Percentiles rank a stretch among this genome's conserved stretches.
phyloP scores from a whole-genome alignment of 202 grass and related monocot genomes.

The Dendrocalamus latiflorus region DNA sequence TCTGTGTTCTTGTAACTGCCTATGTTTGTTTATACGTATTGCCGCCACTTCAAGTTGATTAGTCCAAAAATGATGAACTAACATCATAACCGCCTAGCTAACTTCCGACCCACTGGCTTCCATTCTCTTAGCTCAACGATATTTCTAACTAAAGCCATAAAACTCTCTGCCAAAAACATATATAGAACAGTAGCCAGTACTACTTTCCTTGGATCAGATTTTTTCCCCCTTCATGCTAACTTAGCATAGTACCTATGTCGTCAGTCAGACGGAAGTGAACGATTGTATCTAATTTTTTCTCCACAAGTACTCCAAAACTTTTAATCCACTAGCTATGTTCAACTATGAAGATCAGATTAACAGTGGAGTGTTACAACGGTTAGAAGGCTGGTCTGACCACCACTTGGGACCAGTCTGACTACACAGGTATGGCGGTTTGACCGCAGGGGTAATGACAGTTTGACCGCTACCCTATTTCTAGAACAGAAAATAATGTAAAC shows the following conservation, averaged over 20 bases:
- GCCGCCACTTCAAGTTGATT: constrained; percentile 18
- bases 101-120: constrained; percentile 1
- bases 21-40: constrained; percentile 15
- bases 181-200: background rate
- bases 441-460: too few relatives aligned
- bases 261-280: fast-evolving
- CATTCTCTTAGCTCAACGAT: constrained; percentile 22
- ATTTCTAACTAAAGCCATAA: constrained; percentile 19
- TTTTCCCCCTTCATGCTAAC: background rate
- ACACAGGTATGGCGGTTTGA: too few relatives aligned
- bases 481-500: too few relatives aligned
- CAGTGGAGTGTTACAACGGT: too few relatives aligned
- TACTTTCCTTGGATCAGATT: background rate
- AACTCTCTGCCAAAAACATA: constrained; percentile 23
- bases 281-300: too few relatives aligned
- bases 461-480: too few relatives aligned
- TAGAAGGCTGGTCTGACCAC: too few relatives aligned
- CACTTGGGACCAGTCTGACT: too few relatives aligned
- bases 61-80: constrained; percentile 21
- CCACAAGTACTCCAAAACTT: too few relatives aligned
- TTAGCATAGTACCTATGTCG: background rate
- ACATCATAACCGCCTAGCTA: constrained; percentile 31
- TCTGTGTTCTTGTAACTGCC: constrained; percentile 16
- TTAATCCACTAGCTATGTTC: too few relatives aligned
- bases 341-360: too few relatives aligned